Percentiles rank a stretch among this genome's conserved stretches.
Evolutionary conservation across 257 asterid genomes (phyloP).

Genomic region (Solanum corneliomulleri): DNA sequence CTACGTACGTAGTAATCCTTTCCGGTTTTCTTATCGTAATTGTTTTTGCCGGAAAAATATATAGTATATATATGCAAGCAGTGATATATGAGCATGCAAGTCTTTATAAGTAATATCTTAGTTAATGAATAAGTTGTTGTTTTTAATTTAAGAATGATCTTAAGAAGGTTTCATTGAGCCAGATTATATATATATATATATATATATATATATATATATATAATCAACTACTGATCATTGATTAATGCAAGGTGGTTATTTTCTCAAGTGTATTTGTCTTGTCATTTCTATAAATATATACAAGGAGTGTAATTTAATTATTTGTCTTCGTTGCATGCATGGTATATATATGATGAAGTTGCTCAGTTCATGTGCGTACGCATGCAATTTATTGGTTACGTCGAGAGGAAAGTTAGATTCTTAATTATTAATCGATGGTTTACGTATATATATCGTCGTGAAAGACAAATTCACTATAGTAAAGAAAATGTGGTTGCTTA

Average conservation of each 20-base stretch:
- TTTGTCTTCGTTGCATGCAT: neutral
- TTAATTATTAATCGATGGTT: neutral
- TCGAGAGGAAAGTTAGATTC: neutral
- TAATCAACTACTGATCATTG: neutral
- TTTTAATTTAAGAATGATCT: neutral
- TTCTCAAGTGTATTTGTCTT: neutral
- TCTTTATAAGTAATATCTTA: neutral
- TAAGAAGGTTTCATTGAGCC: neutral
- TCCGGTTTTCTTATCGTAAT: neutral
- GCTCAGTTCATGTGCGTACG: neutral
- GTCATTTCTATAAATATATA: neutral
- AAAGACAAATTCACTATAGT: neutral
- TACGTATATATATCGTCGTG: neutral
- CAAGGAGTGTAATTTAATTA: neutral
- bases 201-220: neutral
- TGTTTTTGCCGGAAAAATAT: neutral
- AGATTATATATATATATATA: neutral
- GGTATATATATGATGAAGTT: neutral
- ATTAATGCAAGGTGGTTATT: neutral
- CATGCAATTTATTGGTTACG: neutral
- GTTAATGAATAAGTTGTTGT: neutral
- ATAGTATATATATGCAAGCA: neutral
- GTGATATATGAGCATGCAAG: neutral
- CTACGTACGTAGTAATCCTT: neutral
- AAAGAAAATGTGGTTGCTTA: neutral